Conservation (phyloP, 495 filamentous ascomycete species). For the Neurospora africana region DNA sequence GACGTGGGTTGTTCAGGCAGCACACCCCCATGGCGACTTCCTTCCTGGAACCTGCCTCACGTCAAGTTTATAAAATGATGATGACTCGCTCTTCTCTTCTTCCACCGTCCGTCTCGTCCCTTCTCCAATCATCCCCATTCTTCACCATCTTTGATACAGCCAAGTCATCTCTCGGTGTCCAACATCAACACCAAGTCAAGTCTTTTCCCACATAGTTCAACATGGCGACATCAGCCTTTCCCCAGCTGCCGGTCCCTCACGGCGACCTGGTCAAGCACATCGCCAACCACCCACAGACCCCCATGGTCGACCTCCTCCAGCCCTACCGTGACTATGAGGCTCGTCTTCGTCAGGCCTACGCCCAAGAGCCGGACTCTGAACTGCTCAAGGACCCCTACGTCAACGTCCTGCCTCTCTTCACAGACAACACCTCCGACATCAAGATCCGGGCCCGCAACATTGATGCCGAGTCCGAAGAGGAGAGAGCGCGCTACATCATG, state of each 20-base stretch:
- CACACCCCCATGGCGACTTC: neutral
- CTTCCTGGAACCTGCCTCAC: neutral
- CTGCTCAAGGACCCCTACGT: slow-evolving; percentile 47
- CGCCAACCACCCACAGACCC: slow-evolving; percentile 37
- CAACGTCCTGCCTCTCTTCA: slow-evolving; percentile 64
- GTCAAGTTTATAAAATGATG: neutral
- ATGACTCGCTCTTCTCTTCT: neutral
- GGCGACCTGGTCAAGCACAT: slow-evolving; percentile 36
- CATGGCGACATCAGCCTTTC: slow-evolving; percentile 29
- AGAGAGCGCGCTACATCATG: slow-evolving; percentile 62
- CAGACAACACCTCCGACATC: slow-evolving; percentile 41
- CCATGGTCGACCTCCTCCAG: slow-evolving; percentile 47
- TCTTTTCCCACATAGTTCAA: neutral
- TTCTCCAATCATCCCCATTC: neutral
- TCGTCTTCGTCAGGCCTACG: slow-evolving; percentile 56
- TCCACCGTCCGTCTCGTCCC: neutral
- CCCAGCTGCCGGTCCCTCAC: slow-evolving; percentile 33
- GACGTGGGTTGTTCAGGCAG: neutral
- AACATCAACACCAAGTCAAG: neutral
- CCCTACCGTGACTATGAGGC: slow-evolving; percentile 63
- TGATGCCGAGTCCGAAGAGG: slow-evolving; percentile 44
- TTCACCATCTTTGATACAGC: neutral
- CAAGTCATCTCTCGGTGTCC: neutral
- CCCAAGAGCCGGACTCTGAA: slow-evolving; percentile 53
- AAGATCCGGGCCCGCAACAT: slow-evolving; percentile 55